Conservation (phyloP, 371 early-diverging fungal species). For the Actinomortierella ambigua region DNA sequence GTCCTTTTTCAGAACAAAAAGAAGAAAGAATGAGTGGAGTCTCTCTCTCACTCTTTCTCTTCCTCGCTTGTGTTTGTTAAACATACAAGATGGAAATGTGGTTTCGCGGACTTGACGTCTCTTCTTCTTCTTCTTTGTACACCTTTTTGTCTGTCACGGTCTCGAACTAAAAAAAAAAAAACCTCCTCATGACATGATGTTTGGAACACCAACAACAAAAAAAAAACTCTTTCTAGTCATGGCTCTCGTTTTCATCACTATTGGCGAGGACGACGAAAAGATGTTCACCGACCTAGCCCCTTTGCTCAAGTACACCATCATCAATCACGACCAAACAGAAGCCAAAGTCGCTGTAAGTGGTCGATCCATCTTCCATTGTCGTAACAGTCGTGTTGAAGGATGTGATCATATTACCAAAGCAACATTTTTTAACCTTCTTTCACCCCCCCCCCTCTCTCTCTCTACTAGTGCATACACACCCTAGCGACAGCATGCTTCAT, state of each 20-base stretch:
- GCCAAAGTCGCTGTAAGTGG: slow-evolving; percentile 52
- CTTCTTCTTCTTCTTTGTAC: background rate
- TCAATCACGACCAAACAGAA: slow-evolving; percentile 50
- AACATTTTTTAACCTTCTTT: no score
- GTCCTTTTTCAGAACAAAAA: background rate
- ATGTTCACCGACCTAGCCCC: slow-evolving; percentile 60
- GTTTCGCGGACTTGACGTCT: no score
- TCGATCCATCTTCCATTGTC: no score
- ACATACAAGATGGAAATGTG: background rate
- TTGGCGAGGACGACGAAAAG: slow-evolving; percentile 68
- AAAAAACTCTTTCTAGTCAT: slow-evolving; percentile 44
- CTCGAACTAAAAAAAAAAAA: background rate
- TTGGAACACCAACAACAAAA: background rate
- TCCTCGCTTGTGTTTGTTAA: background rate
- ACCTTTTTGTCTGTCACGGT: no score
- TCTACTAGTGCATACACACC: slow-evolving; percentile 50
- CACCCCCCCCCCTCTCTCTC: no score
- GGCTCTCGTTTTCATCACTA: slow-evolving; percentile 68
- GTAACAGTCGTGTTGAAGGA: no score
- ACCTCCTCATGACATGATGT: background rate
- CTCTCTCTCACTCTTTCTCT: background rate
- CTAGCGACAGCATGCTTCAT: slow-evolving; percentile 68
- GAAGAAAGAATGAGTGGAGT: background rate
- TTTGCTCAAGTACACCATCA: slow-evolving; percentile 53
- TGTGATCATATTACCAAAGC: no score